Percentiles rank a stretch among this genome's conserved stretches.
phyloP scores from a whole-genome alignment of 345 rosid species.

The Microcos paniculata region DNA sequence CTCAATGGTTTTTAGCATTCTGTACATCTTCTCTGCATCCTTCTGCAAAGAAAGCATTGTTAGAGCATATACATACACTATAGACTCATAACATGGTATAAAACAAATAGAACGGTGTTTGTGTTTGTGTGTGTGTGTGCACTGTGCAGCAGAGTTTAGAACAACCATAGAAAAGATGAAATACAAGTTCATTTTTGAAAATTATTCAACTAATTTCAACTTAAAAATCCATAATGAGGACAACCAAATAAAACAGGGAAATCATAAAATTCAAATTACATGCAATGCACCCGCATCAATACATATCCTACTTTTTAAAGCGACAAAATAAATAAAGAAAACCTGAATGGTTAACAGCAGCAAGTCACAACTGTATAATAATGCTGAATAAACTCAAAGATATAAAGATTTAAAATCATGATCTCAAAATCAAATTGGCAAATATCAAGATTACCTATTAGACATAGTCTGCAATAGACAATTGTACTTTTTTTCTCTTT shows the following conservation, averaged over 20 bases:
- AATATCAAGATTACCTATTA: neutral
- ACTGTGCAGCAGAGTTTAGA: neutral
- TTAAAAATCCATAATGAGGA: neutral
- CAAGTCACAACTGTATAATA: neutral
- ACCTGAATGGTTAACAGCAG: neutral
- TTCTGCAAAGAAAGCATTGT: conserved; percentile 36
- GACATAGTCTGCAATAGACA: neutral
- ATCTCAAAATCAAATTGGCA: neutral
- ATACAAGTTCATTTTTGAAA: neutral
- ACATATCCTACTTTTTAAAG: neutral
- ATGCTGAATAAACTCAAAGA: neutral
- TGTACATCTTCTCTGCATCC: conserved; percentile 70
- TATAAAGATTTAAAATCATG: neutral
- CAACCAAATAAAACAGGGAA: neutral
- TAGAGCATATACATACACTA: neutral
- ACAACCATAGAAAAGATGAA: neutral
- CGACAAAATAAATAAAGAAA: neutral
- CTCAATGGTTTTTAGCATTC: conserved; percentile 41
- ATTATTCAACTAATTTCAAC: neutral
- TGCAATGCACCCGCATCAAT: neutral
- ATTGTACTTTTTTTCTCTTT: neutral
- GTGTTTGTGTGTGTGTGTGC: neutral
- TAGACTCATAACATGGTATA: neutral
- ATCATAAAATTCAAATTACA: neutral
- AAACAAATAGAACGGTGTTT: neutral